phyloP scores from a whole-genome alignment of 768 basidiomycete species.

The Clavulina sp. region DNA sequence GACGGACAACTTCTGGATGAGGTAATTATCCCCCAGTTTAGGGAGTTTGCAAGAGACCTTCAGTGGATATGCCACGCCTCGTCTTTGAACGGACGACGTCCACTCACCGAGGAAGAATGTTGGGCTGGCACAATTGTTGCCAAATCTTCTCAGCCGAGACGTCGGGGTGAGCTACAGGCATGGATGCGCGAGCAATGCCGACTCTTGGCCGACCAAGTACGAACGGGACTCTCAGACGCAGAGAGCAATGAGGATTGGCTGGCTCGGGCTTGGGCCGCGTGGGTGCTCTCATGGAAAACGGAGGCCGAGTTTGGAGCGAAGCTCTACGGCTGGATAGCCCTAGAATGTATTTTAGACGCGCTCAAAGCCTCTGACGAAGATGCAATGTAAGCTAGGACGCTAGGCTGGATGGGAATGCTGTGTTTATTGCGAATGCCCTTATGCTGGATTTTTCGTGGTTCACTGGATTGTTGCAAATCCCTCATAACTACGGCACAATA shows the following conservation, averaged over 20 bases:
- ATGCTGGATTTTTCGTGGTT: no score
- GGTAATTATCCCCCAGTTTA: conserved; percentile 10
- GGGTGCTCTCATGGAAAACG: neutral
- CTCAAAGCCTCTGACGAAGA: no score
- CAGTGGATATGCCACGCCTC: conserved; percentile 30
- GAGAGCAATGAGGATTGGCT: neutral
- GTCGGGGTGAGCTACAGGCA: neutral
- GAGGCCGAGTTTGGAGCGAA: conserved; percentile 32
- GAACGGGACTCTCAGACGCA: neutral
- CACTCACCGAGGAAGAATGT: conserved; percentile 45
- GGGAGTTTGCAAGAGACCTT: conserved; percentile 29
- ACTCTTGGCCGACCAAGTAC: neutral
- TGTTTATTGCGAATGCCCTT: no score
- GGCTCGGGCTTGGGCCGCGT: neutral
- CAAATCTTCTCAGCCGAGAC: conserved; percentile 32
- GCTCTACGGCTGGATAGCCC: conserved; percentile 44
- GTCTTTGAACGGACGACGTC: conserved; percentile 16
- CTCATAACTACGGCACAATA: no score
- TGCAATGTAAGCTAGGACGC: no score
- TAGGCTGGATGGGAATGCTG: no score
- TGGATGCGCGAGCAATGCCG: neutral
- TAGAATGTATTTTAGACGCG: conserved; percentile 39
- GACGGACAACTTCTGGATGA: conserved; percentile 1
- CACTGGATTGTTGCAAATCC: no score
- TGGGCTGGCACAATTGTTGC: conserved; percentile 51